Base-by-base conservation (phyloP, 2,329 filamentous ascomycete genomes). In the Phaeosphaeriaceae sp. region DNA sequence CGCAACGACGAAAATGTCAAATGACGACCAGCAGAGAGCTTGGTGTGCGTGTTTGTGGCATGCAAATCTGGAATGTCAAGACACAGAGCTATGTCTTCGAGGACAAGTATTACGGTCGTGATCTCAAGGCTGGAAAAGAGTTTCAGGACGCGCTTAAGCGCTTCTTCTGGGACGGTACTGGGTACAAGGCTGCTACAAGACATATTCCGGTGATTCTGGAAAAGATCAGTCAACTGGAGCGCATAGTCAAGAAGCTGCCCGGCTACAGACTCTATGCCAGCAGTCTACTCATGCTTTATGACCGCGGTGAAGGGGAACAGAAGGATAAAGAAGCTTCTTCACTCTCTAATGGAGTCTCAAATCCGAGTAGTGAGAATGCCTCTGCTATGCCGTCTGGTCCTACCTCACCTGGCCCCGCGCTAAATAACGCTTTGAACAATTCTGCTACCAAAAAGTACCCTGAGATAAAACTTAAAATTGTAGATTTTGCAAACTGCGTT, bases 401-500 rank as follows among this genome's bases (percentile, higher is more conserved):
- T 13, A 54, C 63, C 6, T 61, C 61, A 3, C 56, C 60, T 4
- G 56, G 60, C 5, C 44, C 58, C 30, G 50, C 40, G n/a, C 11
- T 50, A 11, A 8, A 49, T 52, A 1, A 44, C 56, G 23, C 23
- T 11, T 26, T 26, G 23, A 26, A 26, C 23, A 26, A 26, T 26
- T 26, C 58, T 8, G 45, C 52, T 9, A 32, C 51, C n/a, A 62
- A 61, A 37, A 71, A 68, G 29, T 62, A 65, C 6, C 68, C 76
- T 4, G 79, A 82, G 38, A 92, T 96, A 67, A 90, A 96, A 72
- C 87, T 99, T 76, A 97, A 97, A 75, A 95, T 99, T 72, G 93
- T 96, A 48, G 94, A 99, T 74, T 99, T 99, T 77, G 94, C 94
- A 56, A 99, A 99, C 71, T 97, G 93, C 67, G 87, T 97, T 29